Base-by-base conservation (phyloP, 208 protist genomes). In the Phytomonas sp. region DNA sequence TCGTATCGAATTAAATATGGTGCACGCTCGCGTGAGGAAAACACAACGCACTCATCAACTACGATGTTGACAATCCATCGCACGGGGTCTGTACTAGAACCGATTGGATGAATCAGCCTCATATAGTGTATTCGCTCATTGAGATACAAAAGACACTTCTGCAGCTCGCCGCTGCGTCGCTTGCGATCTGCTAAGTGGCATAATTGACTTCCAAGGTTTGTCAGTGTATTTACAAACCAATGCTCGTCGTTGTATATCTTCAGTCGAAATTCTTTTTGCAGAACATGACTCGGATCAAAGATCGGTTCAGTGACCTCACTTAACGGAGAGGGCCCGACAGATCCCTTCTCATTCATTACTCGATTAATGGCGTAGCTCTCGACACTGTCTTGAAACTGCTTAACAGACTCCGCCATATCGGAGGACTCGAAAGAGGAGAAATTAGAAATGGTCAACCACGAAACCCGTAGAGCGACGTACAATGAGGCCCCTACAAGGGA, bases 301-400 rank as follows among this genome's bases (percentile, higher is more conserved):
- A 4, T 49, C 12, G 40, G 40, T 12, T 49, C 40, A 2, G 6
- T 12, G 14, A 19, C 40, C 12, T 16, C 40, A 49, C 40, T 49
- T 4, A 49, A 12, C 40, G 40, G 40, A 19, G 40, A 16, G 14
- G 40, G 12, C 26, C 11, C 66, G 12, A 1, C n/a, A 37, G 16
- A 12, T 10, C 56, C 29, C 37, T 29, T 49, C 49, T 37, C 64
- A 3, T 66, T 45, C 12, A 69, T 30, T 0, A 81, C 75, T 64
- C 85, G 87, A 68, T 96, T 94, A 60, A 96, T 93, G 5, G 88
- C 91, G 77, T 82, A 89, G 73, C 85, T 94, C 82, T 96, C 91
- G 56, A 96, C 79, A 64, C 81, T 83, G 71, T 96, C 91, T 40
- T 89, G 89, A 29, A 94, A 75, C 67, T 86, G 75, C 69, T 92